Conservation (phyloP, 2,329 filamentous ascomycete species). For the Cercospora janseana region DNA sequence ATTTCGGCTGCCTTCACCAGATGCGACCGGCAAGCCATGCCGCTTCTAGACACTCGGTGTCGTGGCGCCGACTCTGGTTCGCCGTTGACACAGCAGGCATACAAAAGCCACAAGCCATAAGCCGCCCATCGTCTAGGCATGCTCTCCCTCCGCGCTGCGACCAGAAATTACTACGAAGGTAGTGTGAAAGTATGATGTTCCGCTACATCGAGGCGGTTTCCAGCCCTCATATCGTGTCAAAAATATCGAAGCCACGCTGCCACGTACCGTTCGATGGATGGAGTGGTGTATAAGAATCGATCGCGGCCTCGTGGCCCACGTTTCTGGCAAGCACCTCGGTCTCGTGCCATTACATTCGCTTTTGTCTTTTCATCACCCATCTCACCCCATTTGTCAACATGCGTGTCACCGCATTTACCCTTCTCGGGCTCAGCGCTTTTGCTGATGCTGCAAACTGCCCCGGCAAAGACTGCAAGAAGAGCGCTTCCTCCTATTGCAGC, state of each 20-base stretch:
- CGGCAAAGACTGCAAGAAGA: conserved; percentile 8
- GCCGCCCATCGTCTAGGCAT: too few species aligned
- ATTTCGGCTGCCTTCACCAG: too few species aligned
- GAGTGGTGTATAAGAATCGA: neutral
- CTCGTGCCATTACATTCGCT: neutral
- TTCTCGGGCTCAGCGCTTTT: conserved; percentile 1
- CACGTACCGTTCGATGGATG: neutral
- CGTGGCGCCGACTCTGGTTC: too few species aligned
- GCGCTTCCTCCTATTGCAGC: conserved; percentile 8
- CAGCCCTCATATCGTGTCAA: neutral
- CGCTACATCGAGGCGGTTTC: neutral
- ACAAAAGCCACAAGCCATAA: too few species aligned
- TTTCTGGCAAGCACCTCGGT: neutral
- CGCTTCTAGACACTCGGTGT: too few species aligned
- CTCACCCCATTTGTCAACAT: neutral
- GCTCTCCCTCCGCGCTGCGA: too few species aligned
- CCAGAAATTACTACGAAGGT: too few species aligned
- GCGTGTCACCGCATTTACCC: neutral
- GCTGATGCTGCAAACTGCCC: conserved; percentile 11
- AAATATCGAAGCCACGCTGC: neutral
- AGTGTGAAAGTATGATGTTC: conserved; percentile 7
- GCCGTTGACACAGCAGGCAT: too few species aligned
- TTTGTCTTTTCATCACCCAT: neutral
- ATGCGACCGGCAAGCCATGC: too few species aligned
- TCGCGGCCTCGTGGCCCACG: neutral